phyloP scores from a whole-genome alignment of 2,329 filamentous ascomycete genomes.

The Xylaria arbuscula region DNA sequence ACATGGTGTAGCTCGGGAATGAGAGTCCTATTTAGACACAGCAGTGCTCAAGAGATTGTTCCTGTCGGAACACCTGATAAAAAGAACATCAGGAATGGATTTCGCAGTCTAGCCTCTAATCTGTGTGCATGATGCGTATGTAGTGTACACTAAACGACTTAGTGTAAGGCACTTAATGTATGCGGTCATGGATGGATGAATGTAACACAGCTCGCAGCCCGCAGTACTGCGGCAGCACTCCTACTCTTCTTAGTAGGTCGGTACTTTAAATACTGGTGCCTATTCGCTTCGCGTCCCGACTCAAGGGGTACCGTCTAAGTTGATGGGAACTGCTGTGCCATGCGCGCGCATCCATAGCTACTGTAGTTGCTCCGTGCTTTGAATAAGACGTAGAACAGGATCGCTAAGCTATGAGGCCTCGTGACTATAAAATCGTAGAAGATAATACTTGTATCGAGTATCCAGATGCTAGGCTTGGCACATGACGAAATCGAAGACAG shows the following conservation, averaged over 20 bases:
- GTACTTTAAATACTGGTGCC: not conserved
- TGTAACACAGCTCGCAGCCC: constrained; percentile 5
- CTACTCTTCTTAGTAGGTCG: not conserved
- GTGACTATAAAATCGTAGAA: not conserved
- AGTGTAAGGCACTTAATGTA: not conserved
- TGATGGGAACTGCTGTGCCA: not conserved
- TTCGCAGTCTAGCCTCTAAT: not conserved
- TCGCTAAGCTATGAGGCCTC: not conserved
- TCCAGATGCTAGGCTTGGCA: not conserved
- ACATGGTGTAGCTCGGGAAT: too few species aligned
- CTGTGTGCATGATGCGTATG: not conserved
- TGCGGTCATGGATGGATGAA: constrained; percentile 3
- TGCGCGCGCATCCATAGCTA: not conserved
- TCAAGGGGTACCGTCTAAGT: not conserved
- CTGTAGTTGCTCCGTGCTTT: not conserved
- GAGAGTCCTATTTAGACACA: not conserved
- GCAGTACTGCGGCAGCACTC: not conserved
- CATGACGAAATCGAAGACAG: constrained; percentile 33
- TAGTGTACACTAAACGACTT: not conserved
- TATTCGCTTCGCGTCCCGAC: not conserved
- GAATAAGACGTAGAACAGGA: not conserved
- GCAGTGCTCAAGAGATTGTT: not conserved
- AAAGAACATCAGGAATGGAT: not conserved
- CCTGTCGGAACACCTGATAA: not conserved
- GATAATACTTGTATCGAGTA: too few species aligned